Percentiles rank a stretch among this genome's conserved stretches.
phyloP scores from a whole-genome alignment of 2,329 filamentous ascomycete genomes.

The Pseudogymnoascus destructans region DNA sequence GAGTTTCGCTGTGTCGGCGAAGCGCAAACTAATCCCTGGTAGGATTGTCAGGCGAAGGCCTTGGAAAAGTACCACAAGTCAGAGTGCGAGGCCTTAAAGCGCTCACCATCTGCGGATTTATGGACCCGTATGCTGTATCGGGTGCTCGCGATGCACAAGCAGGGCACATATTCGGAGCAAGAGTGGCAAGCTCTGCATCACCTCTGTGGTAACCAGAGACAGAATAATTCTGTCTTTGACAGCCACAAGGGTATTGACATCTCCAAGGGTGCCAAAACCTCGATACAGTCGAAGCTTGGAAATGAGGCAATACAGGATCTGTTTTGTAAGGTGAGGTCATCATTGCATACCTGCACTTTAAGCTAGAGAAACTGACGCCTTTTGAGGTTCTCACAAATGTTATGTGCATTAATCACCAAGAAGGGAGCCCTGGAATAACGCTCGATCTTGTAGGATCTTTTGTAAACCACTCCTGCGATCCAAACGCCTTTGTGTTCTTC shows the following conservation, averaged over 20 bases:
- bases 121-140: background rate
- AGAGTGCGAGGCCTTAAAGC: background rate
- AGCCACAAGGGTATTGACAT: background rate
- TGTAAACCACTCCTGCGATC: constrained; percentile 29
- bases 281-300: background rate
- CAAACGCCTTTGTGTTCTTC: constrained; percentile 27
- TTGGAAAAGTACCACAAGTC: background rate
- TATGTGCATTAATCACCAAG: background rate
- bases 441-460: constrained; percentile 25
- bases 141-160: background rate
- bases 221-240: background rate
- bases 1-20: background rate
- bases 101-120: background rate
- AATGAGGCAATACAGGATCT: background rate
- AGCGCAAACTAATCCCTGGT: background rate
- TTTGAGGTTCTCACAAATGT: background rate
- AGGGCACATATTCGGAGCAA: background rate
- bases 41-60: background rate
- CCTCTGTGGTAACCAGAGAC: background rate
- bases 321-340: background rate
- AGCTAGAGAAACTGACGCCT: background rate
- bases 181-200: background rate
- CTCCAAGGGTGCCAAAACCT: background rate
- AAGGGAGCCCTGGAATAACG: background rate
- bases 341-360: background rate